Evolutionary conservation across 306 rosid genomes (phyloP), one percentile per base, ranked within the genome.

Genomic region (Prunus padus): DNA sequence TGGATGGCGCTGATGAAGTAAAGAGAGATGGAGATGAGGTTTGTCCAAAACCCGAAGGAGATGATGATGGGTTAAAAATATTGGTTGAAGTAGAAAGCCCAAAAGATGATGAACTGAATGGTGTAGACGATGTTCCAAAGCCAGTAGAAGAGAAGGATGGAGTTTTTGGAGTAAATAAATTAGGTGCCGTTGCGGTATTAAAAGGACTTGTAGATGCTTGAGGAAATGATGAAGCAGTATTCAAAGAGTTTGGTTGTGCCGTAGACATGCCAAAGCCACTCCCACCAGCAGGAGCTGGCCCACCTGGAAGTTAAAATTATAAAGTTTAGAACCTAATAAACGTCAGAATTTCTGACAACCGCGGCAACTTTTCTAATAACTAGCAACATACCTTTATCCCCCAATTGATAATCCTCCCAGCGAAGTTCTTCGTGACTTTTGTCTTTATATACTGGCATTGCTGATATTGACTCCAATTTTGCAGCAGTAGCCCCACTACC

Each of bases 381-480:
- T 6, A 49, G 30, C 56, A 26, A 40, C 6, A 4, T 4, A 92
- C 99, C 96, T 89, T 96, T 96, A 71, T 92, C 99, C 74, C 97
- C 97, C 82, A 75, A 26, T 79, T 96, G 98, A 87, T 96, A 88
- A 83, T 96, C 99, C 79, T 96, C 98, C 98, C 98, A 96, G 87
- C 98, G 87, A 67, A 92, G 88, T 86, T 96, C 99, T 76, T 95
- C 99, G 0, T 95, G 99, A 82, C 97, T 89, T 86, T 92, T 95
- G 47, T 95, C 97, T 80, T 86, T 96, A 89, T 88, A 96, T 63
- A 73, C 61, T 65, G 97, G 81, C 99, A 96, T 96, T 51, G 98
- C 97, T 28, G 99, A 96, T 81, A 96, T 90, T 46, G 99, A 96
- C 87, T 88, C 94, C 78, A 96, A 88, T 77, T 87, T 92, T 16